Evolutionary conservation across 345 rosid species (phyloP).

Genomic region (Excoecaria agallocha): DNA sequence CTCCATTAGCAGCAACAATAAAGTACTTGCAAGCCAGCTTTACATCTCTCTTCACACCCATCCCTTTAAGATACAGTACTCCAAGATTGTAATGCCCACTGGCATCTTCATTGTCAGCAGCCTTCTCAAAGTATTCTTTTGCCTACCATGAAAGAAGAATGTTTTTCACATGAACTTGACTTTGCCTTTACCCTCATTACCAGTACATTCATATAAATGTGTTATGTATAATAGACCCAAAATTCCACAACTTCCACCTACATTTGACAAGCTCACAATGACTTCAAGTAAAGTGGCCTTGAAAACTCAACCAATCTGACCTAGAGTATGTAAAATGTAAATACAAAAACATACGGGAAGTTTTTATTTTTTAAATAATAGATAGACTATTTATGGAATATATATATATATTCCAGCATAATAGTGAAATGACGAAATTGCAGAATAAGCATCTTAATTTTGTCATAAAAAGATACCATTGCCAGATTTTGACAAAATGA

Average conservation of each 20-base stretch:
- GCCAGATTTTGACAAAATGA: neutral
- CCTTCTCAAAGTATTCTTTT: constrained; percentile 88
- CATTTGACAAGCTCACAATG: constrained; percentile 2
- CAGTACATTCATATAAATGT: neutral
- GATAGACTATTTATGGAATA: neutral
- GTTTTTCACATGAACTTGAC: neutral
- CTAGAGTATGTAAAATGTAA: neutral
- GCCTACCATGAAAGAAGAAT: constrained; percentile 51
- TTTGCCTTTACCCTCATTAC: neutral
- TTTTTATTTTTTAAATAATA: no score
- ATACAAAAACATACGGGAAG: neutral
- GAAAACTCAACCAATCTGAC: neutral
- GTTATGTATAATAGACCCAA: neutral
- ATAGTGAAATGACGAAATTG: neutral
- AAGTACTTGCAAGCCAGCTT: constrained; percentile 71
- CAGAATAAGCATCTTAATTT: neutral
- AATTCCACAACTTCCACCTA: neutral
- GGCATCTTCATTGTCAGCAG: constrained; percentile 71
- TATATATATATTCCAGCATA: neutral
- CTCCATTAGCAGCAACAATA: constrained; percentile 80
- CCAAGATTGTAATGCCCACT: constrained; percentile 97
- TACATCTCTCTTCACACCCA: constrained; percentile 88
- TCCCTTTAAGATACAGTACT: constrained; percentile 81
- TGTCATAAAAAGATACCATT: neutral
- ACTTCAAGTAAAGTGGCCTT: neutral